These are phyloP conservation scores for Lecanicillium sp. DNA, from an alignment of 2,329 filamentous ascomycete genomes.

Conservation along the genomic window DNA sequence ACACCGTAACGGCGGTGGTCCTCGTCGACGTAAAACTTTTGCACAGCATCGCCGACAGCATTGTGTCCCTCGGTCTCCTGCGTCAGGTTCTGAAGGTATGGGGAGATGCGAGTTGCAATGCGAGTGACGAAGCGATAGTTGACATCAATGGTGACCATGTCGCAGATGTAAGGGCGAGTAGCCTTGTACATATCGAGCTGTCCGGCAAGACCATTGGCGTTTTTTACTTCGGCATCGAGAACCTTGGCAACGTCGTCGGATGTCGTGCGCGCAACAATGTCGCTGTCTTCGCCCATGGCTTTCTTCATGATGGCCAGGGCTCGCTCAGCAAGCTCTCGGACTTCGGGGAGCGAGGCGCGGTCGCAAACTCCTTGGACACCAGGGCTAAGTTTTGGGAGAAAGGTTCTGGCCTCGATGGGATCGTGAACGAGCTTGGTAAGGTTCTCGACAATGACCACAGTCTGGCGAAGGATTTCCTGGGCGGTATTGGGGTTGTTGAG, in stretches of 20 bases:
- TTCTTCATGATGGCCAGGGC: constrained; percentile 83
- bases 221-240: constrained; percentile 68
- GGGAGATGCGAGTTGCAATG: constrained; percentile 58
- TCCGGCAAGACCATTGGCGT: constrained; percentile 52
- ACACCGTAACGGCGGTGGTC: constrained; percentile 82
- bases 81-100: constrained; percentile 69
- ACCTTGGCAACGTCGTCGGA: constrained; percentile 66
- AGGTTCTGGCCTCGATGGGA: constrained; percentile 87
- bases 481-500: constrained; percentile 85
- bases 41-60: constrained; percentile 62
- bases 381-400: constrained; percentile 88
- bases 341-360: constrained; percentile 86
- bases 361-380: constrained; percentile 86
- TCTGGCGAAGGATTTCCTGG: constrained; percentile 92
- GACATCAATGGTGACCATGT: constrained; percentile 81
- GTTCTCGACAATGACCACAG: constrained; percentile 94
- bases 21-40: constrained; percentile 71
- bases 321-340: constrained; percentile 78
- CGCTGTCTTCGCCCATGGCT: constrained; percentile 72
- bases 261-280: constrained; percentile 56
- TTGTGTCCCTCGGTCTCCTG: constrained; percentile 50
- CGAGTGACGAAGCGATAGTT: constrained; percentile 73
- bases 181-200: constrained; percentile 56
- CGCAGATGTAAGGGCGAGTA: constrained; percentile 65
- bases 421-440: constrained; percentile 95